Base-by-base conservation (phyloP, 2,329 filamentous ascomycete genomes). In the Botrytis elliptica region DNA sequence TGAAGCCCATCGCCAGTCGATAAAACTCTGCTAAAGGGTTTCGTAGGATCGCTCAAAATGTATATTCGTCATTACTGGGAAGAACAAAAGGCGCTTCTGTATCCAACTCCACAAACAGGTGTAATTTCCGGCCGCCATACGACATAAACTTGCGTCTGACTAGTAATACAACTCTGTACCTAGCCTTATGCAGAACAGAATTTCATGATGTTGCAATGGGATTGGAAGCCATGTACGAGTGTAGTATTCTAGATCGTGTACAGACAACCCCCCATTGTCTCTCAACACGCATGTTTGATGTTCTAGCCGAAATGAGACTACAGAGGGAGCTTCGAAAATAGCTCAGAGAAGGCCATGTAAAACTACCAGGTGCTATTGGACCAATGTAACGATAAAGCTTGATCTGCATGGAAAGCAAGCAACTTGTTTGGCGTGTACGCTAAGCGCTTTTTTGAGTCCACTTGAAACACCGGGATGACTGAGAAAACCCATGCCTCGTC, bases 201-300 rank as follows among this genome's bases (percentile, higher is more conserved):
- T 52, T 40, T 25, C 25, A 52, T 40, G 38, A 55, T 68, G 16
- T 6, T 52, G 46, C 25, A 40, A 55, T 36, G 25, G 25, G 20
- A 55, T 68, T 40, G 65, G 9, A 68, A 38, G 36, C 36, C 46
- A 55, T 55, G 46, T 68, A 68, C 25, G 25, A 22, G 3, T 44
- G 52, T 36, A 62, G 33, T 20, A 62, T 70, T 62, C 49, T 62
- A 70, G 20, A 42, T 62, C 38, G 25, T 59, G 52, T 12, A 70
- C 33, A 38, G 8, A 38, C 38, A 36, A 29, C 1, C 46, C 33
- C 25, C 8, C 4, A 20, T 67, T n/a, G 46, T 25, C 46, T 55
- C 25, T 7, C 38, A 55, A 29, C 36, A 29, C 4, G 65, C 25
- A 18, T n/a, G 22, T 18, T 67, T 49, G n/a, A 29, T 29, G 36